Conservation (phyloP, 805 yeast species). For the Scheffersomyces spartinae region DNA sequence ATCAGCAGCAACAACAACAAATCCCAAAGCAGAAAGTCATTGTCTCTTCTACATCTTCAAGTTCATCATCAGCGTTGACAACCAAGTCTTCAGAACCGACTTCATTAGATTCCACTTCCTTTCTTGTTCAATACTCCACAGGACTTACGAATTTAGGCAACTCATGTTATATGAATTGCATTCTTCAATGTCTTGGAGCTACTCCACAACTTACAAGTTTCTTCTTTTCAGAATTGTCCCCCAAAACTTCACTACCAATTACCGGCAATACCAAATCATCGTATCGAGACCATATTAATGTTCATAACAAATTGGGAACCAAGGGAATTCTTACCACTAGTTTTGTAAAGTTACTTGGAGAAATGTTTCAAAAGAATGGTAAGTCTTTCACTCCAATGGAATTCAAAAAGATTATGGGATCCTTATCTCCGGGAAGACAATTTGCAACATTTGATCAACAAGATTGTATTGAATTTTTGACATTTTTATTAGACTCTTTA, state of each 20-base stretch:
- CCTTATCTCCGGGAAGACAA: slow-evolving; percentile 43
- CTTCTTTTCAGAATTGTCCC: slow-evolving; percentile 43
- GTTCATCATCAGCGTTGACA: slow-evolving; percentile 5
- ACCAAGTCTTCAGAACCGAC: slow-evolving; percentile 4
- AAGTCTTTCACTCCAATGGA: slow-evolving; percentile 44
- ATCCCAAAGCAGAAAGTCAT: slow-evolving; percentile 6
- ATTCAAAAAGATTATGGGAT: slow-evolving; percentile 59
- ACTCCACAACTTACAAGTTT: slow-evolving; percentile 53
- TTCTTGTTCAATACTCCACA: slow-evolving; percentile 22
- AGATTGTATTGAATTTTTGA: slow-evolving; percentile 76
- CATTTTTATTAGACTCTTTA: slow-evolving; percentile 59
- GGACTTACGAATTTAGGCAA: slow-evolving; percentile 81
- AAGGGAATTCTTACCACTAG: slow-evolving; percentile 65
- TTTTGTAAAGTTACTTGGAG: slow-evolving; percentile 48
- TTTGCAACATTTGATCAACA: slow-evolving; percentile 68
- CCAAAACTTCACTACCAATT: too few species aligned
- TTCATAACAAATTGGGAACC: slow-evolving; percentile 65
- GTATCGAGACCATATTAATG: slow-evolving; percentile 58
- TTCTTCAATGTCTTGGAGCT: slow-evolving; percentile 76
- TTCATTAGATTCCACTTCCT: slow-evolving; percentile 1
- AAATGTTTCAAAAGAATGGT: slow-evolving; percentile 39
- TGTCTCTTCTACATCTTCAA: slow-evolving; percentile 4
- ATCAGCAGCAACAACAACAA: slow-evolving; percentile 7
- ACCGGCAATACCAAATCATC: slow-evolving; percentile 29
- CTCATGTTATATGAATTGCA: slow-evolving; percentile 87